phyloP scores from a whole-genome alignment of 2,329 filamentous ascomycete species.

The Fusarium sp. region DNA sequence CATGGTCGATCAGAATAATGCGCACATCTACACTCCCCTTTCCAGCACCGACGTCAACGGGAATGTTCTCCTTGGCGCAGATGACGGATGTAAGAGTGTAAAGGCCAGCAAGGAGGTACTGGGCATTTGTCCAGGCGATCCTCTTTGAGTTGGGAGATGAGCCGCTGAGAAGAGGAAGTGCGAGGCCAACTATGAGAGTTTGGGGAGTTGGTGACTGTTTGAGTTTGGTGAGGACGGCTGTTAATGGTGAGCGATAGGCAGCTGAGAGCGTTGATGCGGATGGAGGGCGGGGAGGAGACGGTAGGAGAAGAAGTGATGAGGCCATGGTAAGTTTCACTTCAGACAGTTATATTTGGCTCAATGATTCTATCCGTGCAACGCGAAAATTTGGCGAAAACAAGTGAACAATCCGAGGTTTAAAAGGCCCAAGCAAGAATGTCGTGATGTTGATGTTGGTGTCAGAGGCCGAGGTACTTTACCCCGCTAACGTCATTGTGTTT shows the following conservation, averaged over 20 bases:
- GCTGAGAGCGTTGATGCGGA: conserved; percentile 62
- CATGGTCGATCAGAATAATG: conserved; percentile 77
- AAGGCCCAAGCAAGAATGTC: not conserved
- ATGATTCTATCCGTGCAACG: not conserved
- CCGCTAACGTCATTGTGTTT: conserved; percentile 5
- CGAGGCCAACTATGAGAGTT: conserved; percentile 66
- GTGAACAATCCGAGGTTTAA: not conserved
- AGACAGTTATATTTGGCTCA: accelerated
- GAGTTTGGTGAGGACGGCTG: conserved; percentile 62
- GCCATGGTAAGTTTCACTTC: not conserved
- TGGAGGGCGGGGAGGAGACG: conserved; percentile 68
- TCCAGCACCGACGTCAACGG: conserved; percentile 64
- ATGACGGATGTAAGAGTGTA: conserved; percentile 82
- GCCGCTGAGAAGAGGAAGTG: conserved; percentile 69
- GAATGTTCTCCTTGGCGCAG: conserved; percentile 71
- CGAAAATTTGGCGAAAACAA: accelerated
- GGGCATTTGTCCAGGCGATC: conserved; percentile 73
- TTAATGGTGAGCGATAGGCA: conserved; percentile 70
- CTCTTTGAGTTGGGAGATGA: conserved; percentile 53
- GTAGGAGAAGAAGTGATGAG: conserved; percentile 66
- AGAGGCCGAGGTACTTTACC: not conserved
- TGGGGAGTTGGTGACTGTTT: conserved; percentile 46
- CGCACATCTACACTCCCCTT: conserved; percentile 80
- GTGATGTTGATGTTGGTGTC: not conserved
- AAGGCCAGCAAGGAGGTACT: conserved; percentile 78